Base-by-base conservation (phyloP, 768 basidiomycete genomes). In the Tylopilus sp. region DNA sequence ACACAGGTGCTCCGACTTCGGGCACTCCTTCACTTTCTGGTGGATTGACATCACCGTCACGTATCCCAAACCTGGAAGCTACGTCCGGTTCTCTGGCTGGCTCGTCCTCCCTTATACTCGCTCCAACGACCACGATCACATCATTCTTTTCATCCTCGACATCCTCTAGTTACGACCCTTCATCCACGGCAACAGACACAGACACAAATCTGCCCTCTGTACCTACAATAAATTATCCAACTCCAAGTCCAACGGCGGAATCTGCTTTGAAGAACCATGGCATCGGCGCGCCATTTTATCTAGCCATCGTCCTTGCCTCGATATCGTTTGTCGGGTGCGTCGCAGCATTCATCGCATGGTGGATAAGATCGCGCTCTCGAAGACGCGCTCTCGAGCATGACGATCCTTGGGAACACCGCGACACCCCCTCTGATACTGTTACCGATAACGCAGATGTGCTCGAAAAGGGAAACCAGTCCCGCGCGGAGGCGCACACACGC, bases 331-430 rank as follows among this genome's bases (percentile, higher is more conserved):
- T 81, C 45, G 76, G 78, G 7, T 71, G 74, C 47, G 38, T 82
- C 30, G 63, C 76, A 16, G 75, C 79, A 34, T 57, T 82, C n/a
- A 60, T 80, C 29, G 76, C 79, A 1, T 81, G 76, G 76, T 72
- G 70, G 54, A 62, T 83, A 52, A 75, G 81, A 33, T 59, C 74
- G 9, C 72, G 75, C 47, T 52, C 68, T 45, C 71, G 71, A 45
- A 69, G 66, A 47, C 71, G 69, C 13, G 68, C 70, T 36, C 62
- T 72, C n/a, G 67, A 70, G 28, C 55, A 54, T 6, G 58, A 63
- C 10, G 65, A 72, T 21, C 65, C 69, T 11, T 63, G 67, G 52
- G 6, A 75, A 72, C 77, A 71, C 64, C 59, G 57, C 42, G 51
- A 56, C n/a, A 41, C 50, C n/a, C 24, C 44, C 14, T 45, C 56